Evolutionary conservation across 257 asterid genomes (phyloP).

Genomic region (Buddleja alternifolia): DNA sequence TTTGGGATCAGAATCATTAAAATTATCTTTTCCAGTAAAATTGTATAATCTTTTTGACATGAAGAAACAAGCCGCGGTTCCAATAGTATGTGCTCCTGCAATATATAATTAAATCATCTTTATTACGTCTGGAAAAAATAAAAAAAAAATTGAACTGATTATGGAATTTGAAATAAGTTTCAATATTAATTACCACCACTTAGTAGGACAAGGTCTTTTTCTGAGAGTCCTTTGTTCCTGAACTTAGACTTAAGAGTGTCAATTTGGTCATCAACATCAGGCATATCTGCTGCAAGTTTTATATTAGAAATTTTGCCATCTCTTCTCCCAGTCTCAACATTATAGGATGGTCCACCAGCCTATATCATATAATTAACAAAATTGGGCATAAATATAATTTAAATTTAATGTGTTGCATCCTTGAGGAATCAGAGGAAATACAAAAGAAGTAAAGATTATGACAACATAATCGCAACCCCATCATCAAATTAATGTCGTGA

Average conservation of each 20-base stretch:
- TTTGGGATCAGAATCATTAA: constrained; percentile 31
- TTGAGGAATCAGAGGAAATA: background rate
- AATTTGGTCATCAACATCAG: constrained; percentile 46
- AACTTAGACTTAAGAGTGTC: constrained; percentile 44
- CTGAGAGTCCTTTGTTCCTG: constrained; percentile 37
- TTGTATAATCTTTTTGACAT: constrained; percentile 41
- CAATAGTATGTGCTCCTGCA: constrained; percentile 55
- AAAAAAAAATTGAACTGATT: background rate
- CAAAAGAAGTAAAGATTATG: constrained; percentile 19
- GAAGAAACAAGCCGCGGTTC: constrained; percentile 54
- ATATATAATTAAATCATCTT: background rate
- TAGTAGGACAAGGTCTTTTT: constrained; percentile 46
- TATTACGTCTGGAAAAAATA: too few species aligned
- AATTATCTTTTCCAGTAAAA: constrained; percentile 17
- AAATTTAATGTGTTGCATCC: background rate
- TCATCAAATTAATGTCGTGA: too few species aligned
- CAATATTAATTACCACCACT: constrained; percentile 36
- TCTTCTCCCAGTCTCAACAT: constrained; percentile 54
- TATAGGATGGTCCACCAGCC: constrained; percentile 50
- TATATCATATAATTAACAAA: constrained; percentile 1
- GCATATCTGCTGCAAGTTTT: constrained; percentile 42
- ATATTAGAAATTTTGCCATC: constrained; percentile 43
- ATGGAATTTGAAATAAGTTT: background rate
- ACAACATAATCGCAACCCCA: constrained; percentile 1
- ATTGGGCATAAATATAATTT: background rate